Evolutionary conservation across 768 basidiomycete species (phyloP).

Genomic region (Auricularia cornea): DNA sequence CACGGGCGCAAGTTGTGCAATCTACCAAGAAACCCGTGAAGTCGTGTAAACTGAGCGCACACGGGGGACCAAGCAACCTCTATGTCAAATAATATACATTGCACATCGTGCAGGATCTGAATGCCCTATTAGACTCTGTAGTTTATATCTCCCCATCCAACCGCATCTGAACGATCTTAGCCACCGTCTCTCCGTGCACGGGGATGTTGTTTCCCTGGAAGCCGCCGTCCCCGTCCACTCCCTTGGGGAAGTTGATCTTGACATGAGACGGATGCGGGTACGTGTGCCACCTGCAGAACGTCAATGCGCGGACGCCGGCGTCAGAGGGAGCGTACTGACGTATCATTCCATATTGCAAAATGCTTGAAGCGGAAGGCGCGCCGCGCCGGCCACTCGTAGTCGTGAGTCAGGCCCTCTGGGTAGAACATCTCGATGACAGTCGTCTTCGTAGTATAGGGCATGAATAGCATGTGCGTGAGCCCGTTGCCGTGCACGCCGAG

Average conservation of each 20-base stretch:
- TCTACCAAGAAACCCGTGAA: too few species aligned
- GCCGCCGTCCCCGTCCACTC: slow-evolving; percentile 21
- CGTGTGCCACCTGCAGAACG: slow-evolving; percentile 25
- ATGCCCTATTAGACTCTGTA: not conserved
- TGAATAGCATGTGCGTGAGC: slow-evolving; percentile 24
- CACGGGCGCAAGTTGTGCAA: too few species aligned
- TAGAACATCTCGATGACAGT: slow-evolving; percentile 33
- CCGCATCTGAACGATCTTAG: slow-evolving; percentile 63
- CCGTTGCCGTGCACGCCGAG: slow-evolving; percentile 5
- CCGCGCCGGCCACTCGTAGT: slow-evolving; percentile 26
- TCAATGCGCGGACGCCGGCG: not conserved
- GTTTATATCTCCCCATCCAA: slow-evolving; percentile 25
- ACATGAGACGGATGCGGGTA: slow-evolving; percentile 34
- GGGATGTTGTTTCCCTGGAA: slow-evolving; percentile 76
- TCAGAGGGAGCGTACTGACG: slow-evolving; percentile 6
- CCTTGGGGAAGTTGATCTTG: slow-evolving; percentile 60
- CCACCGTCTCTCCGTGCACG: slow-evolving; percentile 57
- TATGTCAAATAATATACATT: too few species aligned
- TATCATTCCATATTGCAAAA: slow-evolving; percentile 28
- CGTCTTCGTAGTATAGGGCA: slow-evolving; percentile 25
- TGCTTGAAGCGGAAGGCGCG: slow-evolving; percentile 25
- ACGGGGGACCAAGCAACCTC: too few species aligned
- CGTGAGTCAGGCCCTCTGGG: slow-evolving; percentile 28
- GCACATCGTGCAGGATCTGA: too few species aligned
- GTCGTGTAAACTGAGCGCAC: too few species aligned